These are phyloP conservation scores for Talaromyces pinophilus DNA, from an alignment of 2,329 filamentous ascomycete species.

Conservation along the genomic window DNA sequence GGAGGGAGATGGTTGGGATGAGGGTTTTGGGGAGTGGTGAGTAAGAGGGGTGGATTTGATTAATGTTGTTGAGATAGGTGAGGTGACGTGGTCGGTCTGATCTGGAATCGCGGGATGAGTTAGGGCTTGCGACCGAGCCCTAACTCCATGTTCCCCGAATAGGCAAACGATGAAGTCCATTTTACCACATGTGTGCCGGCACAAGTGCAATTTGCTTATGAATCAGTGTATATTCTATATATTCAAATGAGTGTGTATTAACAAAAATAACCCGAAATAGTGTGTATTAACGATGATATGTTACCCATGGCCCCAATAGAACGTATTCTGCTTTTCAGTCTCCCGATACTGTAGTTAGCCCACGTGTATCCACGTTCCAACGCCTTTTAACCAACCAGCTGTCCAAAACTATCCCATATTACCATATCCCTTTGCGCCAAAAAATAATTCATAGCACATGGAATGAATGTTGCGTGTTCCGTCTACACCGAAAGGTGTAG, in stretches of 20 bases:
- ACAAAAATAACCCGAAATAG: background rate
- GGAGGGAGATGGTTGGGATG: background rate
- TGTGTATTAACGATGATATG: background rate
- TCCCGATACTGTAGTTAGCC: background rate
- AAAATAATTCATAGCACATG: background rate
- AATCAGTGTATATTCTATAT: background rate
- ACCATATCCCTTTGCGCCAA: background rate
- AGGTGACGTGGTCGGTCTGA: background rate
- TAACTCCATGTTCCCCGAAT: background rate
- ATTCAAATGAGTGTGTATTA: background rate
- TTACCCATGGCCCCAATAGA: background rate
- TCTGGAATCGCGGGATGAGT: background rate
- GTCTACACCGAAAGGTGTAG: background rate
- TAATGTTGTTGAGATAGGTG: background rate
- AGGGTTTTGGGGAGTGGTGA: background rate
- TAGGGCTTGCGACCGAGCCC: background rate
- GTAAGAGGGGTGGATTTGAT: too few species aligned
- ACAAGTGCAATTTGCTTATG: background rate
- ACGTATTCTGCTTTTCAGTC: background rate
- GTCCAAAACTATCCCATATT: background rate
- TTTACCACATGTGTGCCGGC: background rate
- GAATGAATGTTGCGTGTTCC: background rate
- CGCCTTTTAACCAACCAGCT: background rate
- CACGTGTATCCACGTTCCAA: background rate
- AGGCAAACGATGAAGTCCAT: background rate